Evolutionary conservation across 495 filamentous ascomycete genomes (phyloP).

Genomic region (Neurospora sp.): DNA sequence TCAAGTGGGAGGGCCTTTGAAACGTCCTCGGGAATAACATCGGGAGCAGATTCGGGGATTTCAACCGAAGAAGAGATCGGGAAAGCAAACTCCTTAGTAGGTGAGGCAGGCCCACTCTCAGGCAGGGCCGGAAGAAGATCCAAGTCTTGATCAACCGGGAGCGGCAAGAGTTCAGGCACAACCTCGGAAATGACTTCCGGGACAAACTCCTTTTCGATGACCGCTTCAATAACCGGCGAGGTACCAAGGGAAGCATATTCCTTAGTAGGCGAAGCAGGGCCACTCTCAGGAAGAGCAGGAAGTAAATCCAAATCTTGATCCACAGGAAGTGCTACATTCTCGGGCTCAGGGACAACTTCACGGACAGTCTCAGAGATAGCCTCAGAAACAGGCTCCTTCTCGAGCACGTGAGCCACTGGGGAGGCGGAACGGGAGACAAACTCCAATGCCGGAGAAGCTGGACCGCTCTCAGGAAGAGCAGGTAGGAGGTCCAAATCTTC

Average conservation of each 20-base stretch:
- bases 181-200: too few relatives aligned
- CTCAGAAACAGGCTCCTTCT: neutral
- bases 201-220: neutral
- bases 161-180: neutral
- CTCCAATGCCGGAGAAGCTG: neutral
- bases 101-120: neutral
- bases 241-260: neutral
- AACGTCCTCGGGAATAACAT: neutral
- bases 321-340: neutral
- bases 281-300: constrained; percentile 3
- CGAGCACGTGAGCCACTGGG: neutral
- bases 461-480: neutral
- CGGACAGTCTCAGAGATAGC: neutral
- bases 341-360: neutral
- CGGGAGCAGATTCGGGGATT: neutral
- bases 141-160: neutral
- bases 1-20: neutral
- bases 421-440: neutral
- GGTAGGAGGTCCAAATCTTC: neutral
- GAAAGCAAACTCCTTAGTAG: neutral
- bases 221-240: neutral
- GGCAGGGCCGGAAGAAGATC: neutral
- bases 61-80: constrained; percentile 1
- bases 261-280: neutral
- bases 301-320: neutral